A percentile compares a stretch with the other conserved stretches of the same genome.
phyloP scores from a whole-genome alignment of 768 basidiomycete species.

The Naganishia vaughanmartiniae region DNA sequence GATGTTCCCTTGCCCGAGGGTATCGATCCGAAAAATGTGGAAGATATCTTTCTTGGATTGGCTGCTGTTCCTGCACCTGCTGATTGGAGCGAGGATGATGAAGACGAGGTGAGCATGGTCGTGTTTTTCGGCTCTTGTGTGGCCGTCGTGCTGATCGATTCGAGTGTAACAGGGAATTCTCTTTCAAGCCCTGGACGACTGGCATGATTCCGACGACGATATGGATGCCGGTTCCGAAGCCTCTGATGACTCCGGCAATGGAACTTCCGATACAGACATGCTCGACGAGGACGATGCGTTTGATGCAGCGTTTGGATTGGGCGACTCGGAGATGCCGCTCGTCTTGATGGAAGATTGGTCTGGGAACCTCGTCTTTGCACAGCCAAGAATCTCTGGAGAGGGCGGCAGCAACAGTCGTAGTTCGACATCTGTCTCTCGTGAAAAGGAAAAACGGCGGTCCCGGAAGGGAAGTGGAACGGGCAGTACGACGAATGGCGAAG shows the following conservation, averaged over 20 bases:
- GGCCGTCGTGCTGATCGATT: neutral
- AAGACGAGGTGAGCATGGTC: conserved; percentile 28
- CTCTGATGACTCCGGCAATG: conserved; percentile 9
- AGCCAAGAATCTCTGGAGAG: conserved; percentile 23
- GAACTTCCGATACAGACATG: conserved; percentile 25
- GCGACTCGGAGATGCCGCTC: conserved; percentile 23
- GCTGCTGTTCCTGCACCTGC: conserved; percentile 11
- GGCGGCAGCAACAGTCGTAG: conserved; percentile 9
- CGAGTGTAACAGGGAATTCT: conserved; percentile 24
- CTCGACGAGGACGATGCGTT: conserved; percentile 28
- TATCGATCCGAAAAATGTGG: conserved; percentile 32
- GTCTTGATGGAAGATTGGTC: conserved; percentile 36
- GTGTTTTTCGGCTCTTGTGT: neutral
- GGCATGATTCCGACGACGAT: conserved; percentile 18
- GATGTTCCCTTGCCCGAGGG: conserved; percentile 32
- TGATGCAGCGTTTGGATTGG: conserved; percentile 28
- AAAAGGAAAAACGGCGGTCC: conserved; percentile 24
- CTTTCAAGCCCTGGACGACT: conserved; percentile 31
- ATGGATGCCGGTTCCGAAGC: conserved; percentile 24
- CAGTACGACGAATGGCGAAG: conserved; percentile 31
- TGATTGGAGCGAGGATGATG: conserved; percentile 30
- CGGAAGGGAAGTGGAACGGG: conserved; percentile 19
- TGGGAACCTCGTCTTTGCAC: conserved; percentile 33
- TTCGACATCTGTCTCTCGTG: conserved; percentile 18
- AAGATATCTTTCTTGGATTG: conserved; percentile 30